Conservation (phyloP, 2,329 filamentous ascomycete genomes). For the Endoconidiophora polonica region DNA sequence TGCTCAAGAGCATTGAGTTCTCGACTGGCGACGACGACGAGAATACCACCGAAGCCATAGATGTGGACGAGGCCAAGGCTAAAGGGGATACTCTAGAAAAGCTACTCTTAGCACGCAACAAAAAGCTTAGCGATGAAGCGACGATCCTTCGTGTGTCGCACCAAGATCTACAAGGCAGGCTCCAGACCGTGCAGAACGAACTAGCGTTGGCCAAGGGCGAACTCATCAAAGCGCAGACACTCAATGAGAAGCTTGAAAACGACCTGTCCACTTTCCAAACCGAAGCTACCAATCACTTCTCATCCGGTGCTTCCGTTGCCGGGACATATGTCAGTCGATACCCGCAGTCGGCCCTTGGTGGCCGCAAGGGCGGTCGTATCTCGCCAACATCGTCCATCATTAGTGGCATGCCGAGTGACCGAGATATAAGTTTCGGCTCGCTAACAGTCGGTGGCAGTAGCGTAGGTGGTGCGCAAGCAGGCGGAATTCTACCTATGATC, state of each 20-base stretch:
- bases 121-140: slow-evolving; percentile 87
- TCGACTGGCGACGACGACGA: slow-evolving; percentile 70
- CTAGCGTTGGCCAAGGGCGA: slow-evolving; percentile 71
- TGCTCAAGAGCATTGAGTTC: slow-evolving; percentile 95
- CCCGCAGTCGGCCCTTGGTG: slow-evolving; percentile 42
- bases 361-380: slow-evolving; percentile 49
- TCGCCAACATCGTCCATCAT: slow-evolving; percentile 97
- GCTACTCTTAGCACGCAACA: slow-evolving; percentile 80
- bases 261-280: slow-evolving; percentile 82
- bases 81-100: slow-evolving; percentile 77
- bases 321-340: slow-evolving; percentile 77
- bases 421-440: slow-evolving; percentile 47
- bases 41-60: slow-evolving; percentile 18
- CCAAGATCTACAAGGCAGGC: slow-evolving; percentile 67
- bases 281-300: slow-evolving; percentile 57
- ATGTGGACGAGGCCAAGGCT: slow-evolving; percentile 26
- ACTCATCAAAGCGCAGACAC: slow-evolving; percentile 64
- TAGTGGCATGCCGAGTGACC: slow-evolving; percentile 46
- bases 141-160: slow-evolving; percentile 87
- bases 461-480: slow-evolving; percentile 18
- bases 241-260: slow-evolving; percentile 81
- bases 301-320: slow-evolving; percentile 79
- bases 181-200: slow-evolving; percentile 70
- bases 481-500: slow-evolving; percentile 92
- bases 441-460: slow-evolving; percentile 23